A percentile compares a stretch with the other conserved stretches of the same genome.
Conservation (phyloP, 352 stramenopile species). For the Pythium biforme region DNA sequence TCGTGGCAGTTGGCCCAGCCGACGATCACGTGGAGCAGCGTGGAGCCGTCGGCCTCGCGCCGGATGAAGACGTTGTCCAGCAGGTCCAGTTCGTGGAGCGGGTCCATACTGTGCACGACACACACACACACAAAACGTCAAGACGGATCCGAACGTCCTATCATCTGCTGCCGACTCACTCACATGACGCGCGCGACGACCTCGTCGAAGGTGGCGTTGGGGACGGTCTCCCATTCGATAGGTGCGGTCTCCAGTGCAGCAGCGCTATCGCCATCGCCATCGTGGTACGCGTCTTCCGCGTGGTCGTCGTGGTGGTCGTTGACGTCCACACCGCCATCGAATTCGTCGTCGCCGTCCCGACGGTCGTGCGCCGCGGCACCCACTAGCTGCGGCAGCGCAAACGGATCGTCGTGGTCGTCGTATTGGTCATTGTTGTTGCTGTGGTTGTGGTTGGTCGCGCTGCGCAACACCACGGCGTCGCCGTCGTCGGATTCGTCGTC, state of each 20-base stretch:
- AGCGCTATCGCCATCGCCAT: too few relatives aligned
- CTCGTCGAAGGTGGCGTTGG: slow-evolving; percentile 45
- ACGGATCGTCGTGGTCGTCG: neutral
- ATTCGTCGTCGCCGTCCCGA: too few relatives aligned
- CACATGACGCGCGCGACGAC: slow-evolving; percentile 54
- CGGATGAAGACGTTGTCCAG: slow-evolving; percentile 30
- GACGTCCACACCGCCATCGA: too few relatives aligned
- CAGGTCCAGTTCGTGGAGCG: slow-evolving; percentile 32
- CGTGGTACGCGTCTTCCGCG: neutral
- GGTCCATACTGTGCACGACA: slow-evolving; percentile 44
- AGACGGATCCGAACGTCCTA: too few relatives aligned
- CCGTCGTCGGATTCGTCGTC: neutral
- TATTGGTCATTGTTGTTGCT: neutral
- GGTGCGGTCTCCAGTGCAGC: too few relatives aligned
- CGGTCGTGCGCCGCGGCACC: neutral
- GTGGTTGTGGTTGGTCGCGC: neutral
- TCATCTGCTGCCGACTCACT: slow-evolving; percentile 2
- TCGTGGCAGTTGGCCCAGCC: slow-evolving; percentile 56
- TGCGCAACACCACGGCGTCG: neutral
- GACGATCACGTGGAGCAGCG: slow-evolving; percentile 54
- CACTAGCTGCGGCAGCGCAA: neutral
- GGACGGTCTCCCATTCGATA: slow-evolving; percentile 33
- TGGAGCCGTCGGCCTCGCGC: slow-evolving; percentile 46
- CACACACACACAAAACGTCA: too few relatives aligned
- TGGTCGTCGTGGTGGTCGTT: neutral